These are phyloP conservation scores for Fusarium tjaetaba DNA, from an alignment of 2,329 filamentous ascomycete genomes.

Conservation along the genomic window DNA sequence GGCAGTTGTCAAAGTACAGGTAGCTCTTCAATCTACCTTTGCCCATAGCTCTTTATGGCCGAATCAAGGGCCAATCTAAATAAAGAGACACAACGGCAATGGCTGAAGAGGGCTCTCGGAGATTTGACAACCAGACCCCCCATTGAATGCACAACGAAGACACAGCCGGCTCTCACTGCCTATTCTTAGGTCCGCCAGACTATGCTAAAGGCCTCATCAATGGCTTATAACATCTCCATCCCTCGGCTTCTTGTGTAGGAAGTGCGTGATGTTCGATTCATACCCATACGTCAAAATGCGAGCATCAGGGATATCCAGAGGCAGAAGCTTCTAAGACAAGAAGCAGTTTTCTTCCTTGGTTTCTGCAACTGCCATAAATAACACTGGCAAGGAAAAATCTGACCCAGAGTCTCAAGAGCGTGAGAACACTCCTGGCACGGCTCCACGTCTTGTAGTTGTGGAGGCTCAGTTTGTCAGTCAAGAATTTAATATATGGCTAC, in stretches of 20 bases:
- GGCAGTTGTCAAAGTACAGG: too few species aligned
- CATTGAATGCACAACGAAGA: too few species aligned
- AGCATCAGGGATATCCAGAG: fast-evolving
- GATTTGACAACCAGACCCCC: too few species aligned
- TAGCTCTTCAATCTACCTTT: too few species aligned
- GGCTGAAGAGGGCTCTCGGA: too few species aligned
- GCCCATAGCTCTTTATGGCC: too few species aligned
- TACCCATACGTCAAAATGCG: fast-evolving
- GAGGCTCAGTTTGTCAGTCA: background rate
- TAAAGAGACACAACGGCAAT: too few species aligned
- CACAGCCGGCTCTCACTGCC: too few species aligned
- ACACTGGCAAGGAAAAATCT: fast-evolving
- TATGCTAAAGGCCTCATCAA: fast-evolving
- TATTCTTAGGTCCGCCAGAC: fast-evolving
- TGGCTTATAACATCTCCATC: fast-evolving
- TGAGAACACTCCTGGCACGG: fast-evolving
- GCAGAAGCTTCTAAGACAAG: background rate
- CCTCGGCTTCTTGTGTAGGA: background rate
- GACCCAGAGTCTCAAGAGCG: fast-evolving
- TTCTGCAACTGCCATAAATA: fast-evolving
- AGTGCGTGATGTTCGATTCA: fast-evolving
- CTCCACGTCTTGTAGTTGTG: background rate
- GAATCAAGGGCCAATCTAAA: too few species aligned
- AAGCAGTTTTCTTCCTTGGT: fast-evolving
- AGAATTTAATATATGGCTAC: background rate